A percentile compares a stretch with the other conserved stretches of the same genome.
phyloP scores from a whole-genome alignment of 2,329 filamentous ascomycete genomes.

The Paecilomyces fulvus region DNA sequence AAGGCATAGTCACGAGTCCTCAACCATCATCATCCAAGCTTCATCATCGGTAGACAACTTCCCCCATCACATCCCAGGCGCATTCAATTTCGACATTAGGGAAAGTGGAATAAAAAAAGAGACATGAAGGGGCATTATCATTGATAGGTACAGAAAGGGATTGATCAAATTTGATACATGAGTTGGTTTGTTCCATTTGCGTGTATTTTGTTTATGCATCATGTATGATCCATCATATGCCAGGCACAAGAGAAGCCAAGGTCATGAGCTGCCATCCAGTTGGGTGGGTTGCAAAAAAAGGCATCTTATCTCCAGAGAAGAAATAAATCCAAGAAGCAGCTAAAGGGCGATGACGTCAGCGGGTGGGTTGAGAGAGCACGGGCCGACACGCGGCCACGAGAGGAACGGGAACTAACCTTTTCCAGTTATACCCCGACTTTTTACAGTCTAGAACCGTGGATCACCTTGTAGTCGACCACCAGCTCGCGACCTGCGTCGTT shows the following conservation, averaged over 20 bases:
- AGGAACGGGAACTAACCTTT: constrained; percentile 4
- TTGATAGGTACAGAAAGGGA: constrained; percentile 3
- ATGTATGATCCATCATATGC: constrained; percentile 1
- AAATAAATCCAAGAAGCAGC: not conserved
- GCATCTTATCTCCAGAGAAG: not conserved
- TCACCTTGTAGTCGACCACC: constrained; percentile 97
- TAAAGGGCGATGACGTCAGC: not conserved
- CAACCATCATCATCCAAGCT: not conserved
- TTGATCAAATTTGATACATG: constrained; percentile 5
- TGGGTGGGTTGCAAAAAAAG: not conserved
- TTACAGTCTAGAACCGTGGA: constrained; percentile 67
- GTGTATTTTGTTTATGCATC: not conserved
- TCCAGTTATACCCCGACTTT: constrained; percentile 19
- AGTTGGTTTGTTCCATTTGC: not conserved
- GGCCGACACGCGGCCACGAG: not conserved
- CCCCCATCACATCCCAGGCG: not conserved
- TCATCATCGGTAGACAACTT: not conserved
- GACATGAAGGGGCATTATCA: not conserved
- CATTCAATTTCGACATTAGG: not conserved
- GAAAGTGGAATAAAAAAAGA: not conserved
- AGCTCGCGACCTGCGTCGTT: constrained; percentile 88
- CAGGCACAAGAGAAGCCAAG: constrained; percentile 2
- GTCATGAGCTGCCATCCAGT: not conserved
- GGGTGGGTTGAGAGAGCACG: not conserved
- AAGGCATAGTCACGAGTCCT: not conserved